Conservation (phyloP, 768 basidiomycete species). For the Gyrodon lividus region DNA sequence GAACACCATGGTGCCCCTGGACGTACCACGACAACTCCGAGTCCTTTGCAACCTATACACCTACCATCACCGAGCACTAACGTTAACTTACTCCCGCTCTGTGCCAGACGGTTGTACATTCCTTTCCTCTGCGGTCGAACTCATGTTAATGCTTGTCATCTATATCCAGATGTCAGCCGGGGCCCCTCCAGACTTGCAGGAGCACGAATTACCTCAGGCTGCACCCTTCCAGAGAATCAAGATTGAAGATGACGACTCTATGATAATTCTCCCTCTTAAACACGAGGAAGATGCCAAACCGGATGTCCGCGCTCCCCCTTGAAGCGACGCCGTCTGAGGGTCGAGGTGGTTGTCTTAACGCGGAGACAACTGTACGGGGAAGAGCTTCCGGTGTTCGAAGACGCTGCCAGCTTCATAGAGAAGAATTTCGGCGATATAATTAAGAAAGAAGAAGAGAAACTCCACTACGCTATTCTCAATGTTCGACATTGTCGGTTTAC, state of each 20-base stretch:
- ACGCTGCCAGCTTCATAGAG: constrained; percentile 7
- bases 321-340: not conserved
- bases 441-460: constrained; percentile 17
- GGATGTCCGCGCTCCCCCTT: not conserved
- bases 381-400: constrained; percentile 10
- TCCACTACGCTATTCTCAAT: not conserved
- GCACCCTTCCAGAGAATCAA: not conserved
- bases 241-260: not conserved
- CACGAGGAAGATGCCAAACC: not conserved
- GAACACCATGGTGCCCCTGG: no score
- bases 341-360: constrained; percentile 16
- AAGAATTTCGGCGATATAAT: constrained; percentile 1
- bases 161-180: no score
- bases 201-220: no score
- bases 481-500: not conserved
- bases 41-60: no score
- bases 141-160: not conserved
- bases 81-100: not conserved
- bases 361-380: constrained; percentile 4
- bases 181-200: no score
- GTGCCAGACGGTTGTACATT: no score
- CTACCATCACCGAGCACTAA: not conserved
- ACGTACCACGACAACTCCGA: no score
- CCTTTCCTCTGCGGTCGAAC: not conserved
- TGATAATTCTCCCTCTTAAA: not conserved